Evolutionary conservation across 148 eudicot species (phyloP).

Genomic region (Rhododendron simsii): DNA sequence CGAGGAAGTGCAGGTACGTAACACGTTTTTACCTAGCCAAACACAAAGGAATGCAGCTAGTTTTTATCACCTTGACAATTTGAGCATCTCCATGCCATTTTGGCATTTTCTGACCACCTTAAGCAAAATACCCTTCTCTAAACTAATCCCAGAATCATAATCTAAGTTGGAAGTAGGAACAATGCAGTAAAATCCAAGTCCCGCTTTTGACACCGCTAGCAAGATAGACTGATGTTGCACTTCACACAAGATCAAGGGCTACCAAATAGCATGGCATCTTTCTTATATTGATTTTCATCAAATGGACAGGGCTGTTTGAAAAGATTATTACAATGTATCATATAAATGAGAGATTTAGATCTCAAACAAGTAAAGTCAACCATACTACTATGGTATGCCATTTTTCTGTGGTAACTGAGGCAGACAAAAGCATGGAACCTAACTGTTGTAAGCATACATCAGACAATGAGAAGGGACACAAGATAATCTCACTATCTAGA

Average conservation of each 20-base stretch:
- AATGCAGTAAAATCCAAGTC: neutral
- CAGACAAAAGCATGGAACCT: neutral
- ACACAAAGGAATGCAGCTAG: conserved; percentile 2
- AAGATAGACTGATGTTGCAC: neutral
- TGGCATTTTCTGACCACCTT: neutral
- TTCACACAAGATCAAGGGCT: neutral
- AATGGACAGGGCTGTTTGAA: neutral
- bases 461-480: neutral
- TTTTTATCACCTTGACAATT: neutral
- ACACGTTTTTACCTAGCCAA: conserved; percentile 57
- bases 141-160: neutral
- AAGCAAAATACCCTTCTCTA: neutral
- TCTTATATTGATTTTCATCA: neutral
- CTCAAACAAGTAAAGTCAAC: neutral
- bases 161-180: neutral
- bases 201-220: neutral
- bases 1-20: conserved; percentile 71
- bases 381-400: neutral
- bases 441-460: neutral
- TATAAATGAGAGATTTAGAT: neutral
- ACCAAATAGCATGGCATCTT: neutral
- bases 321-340: neutral
- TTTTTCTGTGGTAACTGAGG: neutral
- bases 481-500: neutral
- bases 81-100: neutral